These are phyloP conservation scores for Xylariaceae sp. DNA, from an alignment of 2,329 filamentous ascomycete genomes.

Conservation along the genomic window DNA sequence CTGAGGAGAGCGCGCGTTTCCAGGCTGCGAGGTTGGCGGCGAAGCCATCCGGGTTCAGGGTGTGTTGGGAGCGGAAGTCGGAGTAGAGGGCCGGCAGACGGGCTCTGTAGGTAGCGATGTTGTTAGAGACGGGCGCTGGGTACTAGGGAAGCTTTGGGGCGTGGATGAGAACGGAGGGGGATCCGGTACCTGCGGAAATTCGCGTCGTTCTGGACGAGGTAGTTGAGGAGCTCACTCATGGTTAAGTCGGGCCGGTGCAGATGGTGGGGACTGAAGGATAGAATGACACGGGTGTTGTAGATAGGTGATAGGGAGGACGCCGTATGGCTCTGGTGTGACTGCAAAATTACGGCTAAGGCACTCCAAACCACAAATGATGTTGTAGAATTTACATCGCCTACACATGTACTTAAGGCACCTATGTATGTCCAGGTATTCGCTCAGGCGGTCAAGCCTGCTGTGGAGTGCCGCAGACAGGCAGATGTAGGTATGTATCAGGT, in stretches of 20 bases:
- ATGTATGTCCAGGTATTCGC: conserved; percentile 3
- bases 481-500: neutral
- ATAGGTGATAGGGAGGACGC: neutral
- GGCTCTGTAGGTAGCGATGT: conserved; percentile 51
- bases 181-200: conserved; percentile 59
- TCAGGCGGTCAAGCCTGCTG: neutral
- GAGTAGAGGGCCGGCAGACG: conserved; percentile 86
- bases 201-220: conserved; percentile 61
- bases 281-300: neutral
- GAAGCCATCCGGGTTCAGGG: conserved; percentile 84
- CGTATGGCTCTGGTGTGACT: conserved; percentile 1
- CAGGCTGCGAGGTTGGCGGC: conserved; percentile 78
- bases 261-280: neutral
- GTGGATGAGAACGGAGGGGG: conserved; percentile 1
- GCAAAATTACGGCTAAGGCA: neutral
- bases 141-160: neutral
- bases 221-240: conserved; percentile 72
- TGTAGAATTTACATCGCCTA: conserved; percentile 1
- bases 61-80: conserved; percentile 75
- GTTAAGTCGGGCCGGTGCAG: conserved; percentile 17
- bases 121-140: neutral
- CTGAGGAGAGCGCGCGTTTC: conserved; percentile 72
- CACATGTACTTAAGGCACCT: conserved; percentile 1
- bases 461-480: conserved; percentile 12
- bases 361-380: neutral